These are phyloP conservation scores for Aspergillus haitiensis DNA, from an alignment of 495 filamentous ascomycete genomes.

Conservation along the genomic window DNA sequence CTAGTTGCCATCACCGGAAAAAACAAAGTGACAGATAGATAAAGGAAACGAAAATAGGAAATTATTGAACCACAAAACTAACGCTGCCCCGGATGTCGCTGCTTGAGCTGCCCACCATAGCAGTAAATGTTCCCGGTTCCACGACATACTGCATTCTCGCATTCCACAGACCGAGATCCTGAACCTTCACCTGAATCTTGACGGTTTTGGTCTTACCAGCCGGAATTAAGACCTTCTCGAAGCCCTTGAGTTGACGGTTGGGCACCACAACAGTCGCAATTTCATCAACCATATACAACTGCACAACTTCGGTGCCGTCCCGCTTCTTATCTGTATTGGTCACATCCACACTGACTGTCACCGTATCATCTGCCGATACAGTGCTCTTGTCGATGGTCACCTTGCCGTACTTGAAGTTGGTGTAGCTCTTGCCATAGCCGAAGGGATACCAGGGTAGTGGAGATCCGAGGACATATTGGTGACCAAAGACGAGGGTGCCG, in stretches of 20 bases:
- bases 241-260: constrained; percentile 65
- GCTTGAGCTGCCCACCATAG: constrained; percentile 56
- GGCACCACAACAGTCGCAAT: constrained; percentile 64
- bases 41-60: background rate
- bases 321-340: constrained; percentile 54
- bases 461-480: constrained; percentile 62
- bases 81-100: constrained; percentile 55
- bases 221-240: constrained; percentile 62
- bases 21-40: background rate
- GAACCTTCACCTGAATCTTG: constrained; percentile 50
- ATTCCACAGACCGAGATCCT: constrained; percentile 59
- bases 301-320: constrained; percentile 66
- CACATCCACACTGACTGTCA: constrained; percentile 55
- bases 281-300: constrained; percentile 63
- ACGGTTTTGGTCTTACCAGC: constrained; percentile 61
- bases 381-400: constrained; percentile 47
- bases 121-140: constrained; percentile 63
- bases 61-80: constrained; percentile 50
- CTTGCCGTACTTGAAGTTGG: constrained; percentile 56
- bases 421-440: constrained; percentile 68
- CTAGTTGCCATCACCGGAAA: background rate
- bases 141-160: constrained; percentile 66
- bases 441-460: constrained; percentile 63
- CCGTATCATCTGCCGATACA: constrained; percentile 42
- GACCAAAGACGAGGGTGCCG: constrained; percentile 62